These are phyloP conservation scores for Oryza coarctata DNA, from an alignment of 176 grass and related monocot genomes.

Conservation along the genomic window DNA sequence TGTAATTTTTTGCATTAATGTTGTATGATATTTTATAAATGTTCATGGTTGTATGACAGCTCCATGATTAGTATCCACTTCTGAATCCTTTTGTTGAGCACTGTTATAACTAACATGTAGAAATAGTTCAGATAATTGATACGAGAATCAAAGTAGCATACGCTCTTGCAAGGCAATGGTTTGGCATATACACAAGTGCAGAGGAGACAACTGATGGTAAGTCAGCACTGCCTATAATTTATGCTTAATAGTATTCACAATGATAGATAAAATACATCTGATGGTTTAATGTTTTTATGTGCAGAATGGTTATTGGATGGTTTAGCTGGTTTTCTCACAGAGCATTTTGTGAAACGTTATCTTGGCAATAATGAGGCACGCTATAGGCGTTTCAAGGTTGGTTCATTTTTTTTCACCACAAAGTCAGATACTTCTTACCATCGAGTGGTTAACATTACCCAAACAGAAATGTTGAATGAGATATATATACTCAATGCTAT, in stretches of 20 bases:
- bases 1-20: neutral
- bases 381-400: slow-evolving; percentile 89
- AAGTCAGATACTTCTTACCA: slow-evolving; percentile 25
- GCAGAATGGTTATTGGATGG: slow-evolving; percentile 97
- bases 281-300: slow-evolving; percentile 36
- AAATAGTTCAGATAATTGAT: slow-evolving; percentile 81
- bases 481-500: neutral
- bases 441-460: neutral
- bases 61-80: neutral
- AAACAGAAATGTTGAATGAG: slow-evolving; percentile 9
- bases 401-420: neutral
- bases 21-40: neutral
- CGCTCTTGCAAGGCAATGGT: slow-evolving; percentile 94
- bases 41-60: neutral
- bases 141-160: slow-evolving; percentile 90
- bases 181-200: slow-evolving; percentile 92
- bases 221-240: slow-evolving; percentile 26
- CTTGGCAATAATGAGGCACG: slow-evolving; percentile 97
- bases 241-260: slow-evolving; percentile 20
- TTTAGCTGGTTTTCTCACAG: slow-evolving; percentile 95
- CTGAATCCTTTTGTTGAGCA: neutral
- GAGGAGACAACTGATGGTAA: slow-evolving; percentile 87
- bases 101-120: slow-evolving; percentile 34
- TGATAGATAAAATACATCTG: slow-evolving; percentile 26
- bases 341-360: slow-evolving; percentile 81